A percentile compares a stretch with the other conserved stretches of the same genome.
Evolutionary conservation across 345 rosid genomes (phyloP).

Genomic region (Noccaea caerulescens): DNA sequence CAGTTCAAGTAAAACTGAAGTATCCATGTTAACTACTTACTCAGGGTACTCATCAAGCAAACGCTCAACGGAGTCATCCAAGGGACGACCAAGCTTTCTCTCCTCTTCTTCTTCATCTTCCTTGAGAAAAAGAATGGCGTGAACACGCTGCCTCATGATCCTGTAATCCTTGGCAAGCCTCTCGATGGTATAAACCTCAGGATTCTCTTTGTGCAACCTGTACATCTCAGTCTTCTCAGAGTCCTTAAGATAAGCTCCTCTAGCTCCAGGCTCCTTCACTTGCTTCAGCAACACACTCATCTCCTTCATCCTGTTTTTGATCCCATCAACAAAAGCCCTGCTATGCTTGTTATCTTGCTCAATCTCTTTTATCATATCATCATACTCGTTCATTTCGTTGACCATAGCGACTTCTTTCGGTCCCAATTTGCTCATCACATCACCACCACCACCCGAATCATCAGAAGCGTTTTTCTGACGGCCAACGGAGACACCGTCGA

Average conservation of each 20-base stretch:
- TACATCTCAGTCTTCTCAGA: slow-evolving; percentile 98
- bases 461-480: slow-evolving; percentile 38
- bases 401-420: slow-evolving; percentile 39
- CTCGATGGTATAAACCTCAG: slow-evolving; percentile 77
- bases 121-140: slow-evolving; percentile 94
- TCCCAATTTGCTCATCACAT: slow-evolving; percentile 40
- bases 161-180: slow-evolving; percentile 89
- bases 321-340: slow-evolving; percentile 59
- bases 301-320: slow-evolving; percentile 62
- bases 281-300: slow-evolving; percentile 67
- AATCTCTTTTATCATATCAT: slow-evolving; percentile 54
- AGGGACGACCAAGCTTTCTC: slow-evolving; percentile 79
- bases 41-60: slow-evolving; percentile 89
- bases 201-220: slow-evolving; percentile 80
- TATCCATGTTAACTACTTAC: slow-evolving; percentile 48
- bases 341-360: slow-evolving; percentile 53
- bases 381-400: slow-evolving; percentile 54
- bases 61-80: slow-evolving; percentile 87
- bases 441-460: slow-evolving; percentile 17
- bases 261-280: slow-evolving; percentile 83
- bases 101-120: slow-evolving; percentile 91
- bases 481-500: slow-evolving; percentile 67
- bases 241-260: slow-evolving; percentile 89
- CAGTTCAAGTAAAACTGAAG: background rate
- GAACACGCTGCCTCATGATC: slow-evolving; percentile 96